Evolutionary conservation across 1,284 basidiomycete species (phyloP).

Genomic region (Ceratorhiza oryzae-sativae): DNA sequence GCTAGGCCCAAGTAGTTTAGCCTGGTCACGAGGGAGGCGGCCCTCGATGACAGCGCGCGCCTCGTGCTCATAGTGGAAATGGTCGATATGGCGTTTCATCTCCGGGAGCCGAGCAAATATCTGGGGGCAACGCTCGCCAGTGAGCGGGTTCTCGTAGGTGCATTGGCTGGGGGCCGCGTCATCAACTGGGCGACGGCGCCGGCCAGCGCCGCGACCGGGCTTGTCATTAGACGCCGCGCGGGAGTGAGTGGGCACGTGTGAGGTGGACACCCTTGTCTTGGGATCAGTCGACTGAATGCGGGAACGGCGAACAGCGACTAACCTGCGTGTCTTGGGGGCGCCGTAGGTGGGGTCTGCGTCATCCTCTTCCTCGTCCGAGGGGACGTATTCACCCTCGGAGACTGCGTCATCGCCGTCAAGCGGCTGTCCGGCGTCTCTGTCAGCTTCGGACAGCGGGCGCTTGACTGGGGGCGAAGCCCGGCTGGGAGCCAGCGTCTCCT

Average conservation of each 20-base stretch:
- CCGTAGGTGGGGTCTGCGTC: constrained; percentile 37
- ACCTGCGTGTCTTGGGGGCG: constrained; percentile 30
- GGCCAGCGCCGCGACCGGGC: constrained; percentile 13
- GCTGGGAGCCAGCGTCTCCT: neutral
- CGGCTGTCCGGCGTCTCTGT: neutral
- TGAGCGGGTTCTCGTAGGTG: constrained; percentile 36
- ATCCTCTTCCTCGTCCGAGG: constrained; percentile 36
- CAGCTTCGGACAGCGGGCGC: constrained; percentile 2
- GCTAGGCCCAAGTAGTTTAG: constrained; percentile 28
- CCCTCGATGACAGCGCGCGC: constrained; percentile 36
- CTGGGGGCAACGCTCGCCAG: constrained; percentile 22
- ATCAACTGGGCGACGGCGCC: constrained; percentile 33
- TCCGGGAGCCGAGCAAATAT: constrained; percentile 37
- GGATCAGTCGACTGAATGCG: neutral
- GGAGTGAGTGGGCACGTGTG: constrained; percentile 9
- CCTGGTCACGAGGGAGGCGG: constrained; percentile 26
- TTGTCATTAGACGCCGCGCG: constrained; percentile 29
- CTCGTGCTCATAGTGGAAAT: constrained; percentile 37
- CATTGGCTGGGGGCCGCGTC: constrained; percentile 37
- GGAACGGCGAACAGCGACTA: constrained; percentile 1
- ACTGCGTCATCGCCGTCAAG: constrained; percentile 4
- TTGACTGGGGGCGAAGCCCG: constrained; percentile 24
- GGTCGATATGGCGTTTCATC: constrained; percentile 38
- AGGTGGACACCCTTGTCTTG: neutral
- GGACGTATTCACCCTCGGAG: constrained; percentile 35